Conservation (phyloP, 2,329 filamentous ascomycete genomes). For the Xylaria sp. region DNA sequence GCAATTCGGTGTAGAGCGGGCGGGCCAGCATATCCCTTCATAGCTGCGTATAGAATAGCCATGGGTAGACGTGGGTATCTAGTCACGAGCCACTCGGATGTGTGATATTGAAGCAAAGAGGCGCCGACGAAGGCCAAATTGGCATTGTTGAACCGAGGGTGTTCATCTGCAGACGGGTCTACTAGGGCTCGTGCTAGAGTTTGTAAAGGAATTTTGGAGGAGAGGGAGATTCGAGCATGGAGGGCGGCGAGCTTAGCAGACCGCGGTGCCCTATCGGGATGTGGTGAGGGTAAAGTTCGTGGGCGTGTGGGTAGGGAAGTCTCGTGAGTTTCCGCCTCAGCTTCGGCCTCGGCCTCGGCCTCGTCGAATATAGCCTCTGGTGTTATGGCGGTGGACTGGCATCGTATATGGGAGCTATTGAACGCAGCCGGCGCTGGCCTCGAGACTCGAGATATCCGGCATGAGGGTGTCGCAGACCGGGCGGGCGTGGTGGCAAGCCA, state of each 20-base stretch:
- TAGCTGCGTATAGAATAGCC: slow-evolving; percentile 84
- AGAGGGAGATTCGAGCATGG: slow-evolving; percentile 87
- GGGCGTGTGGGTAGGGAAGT: neutral
- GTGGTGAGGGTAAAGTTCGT: slow-evolving; percentile 74
- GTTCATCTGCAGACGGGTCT: slow-evolving; percentile 83
- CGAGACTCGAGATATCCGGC: slow-evolving; percentile 45
- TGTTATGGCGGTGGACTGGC: slow-evolving; percentile 39
- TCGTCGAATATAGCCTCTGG: slow-evolving; percentile 41
- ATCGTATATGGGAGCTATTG: slow-evolving; percentile 42
- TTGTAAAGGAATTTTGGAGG: slow-evolving; percentile 83
- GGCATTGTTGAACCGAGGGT: slow-evolving; percentile 87
- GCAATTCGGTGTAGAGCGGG: slow-evolving; percentile 79
- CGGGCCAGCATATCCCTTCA: slow-evolving; percentile 84
- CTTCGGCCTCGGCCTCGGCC: slow-evolving; percentile 9
- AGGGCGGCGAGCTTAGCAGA: slow-evolving; percentile 94
- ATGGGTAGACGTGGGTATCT: slow-evolving; percentile 92
- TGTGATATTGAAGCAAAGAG: slow-evolving; percentile 88
- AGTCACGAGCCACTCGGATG: slow-evolving; percentile 86
- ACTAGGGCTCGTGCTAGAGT: slow-evolving; percentile 88
- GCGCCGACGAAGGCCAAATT: slow-evolving; percentile 84
- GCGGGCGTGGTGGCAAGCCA: slow-evolving; percentile 60
- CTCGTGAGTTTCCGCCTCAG: neutral
- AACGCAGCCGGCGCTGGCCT: slow-evolving; percentile 35
- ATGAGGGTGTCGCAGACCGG: slow-evolving; percentile 56
- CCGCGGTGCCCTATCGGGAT: slow-evolving; percentile 70